Evolutionary conservation across 2,329 filamentous ascomycete genomes (phyloP), one percentile per base, ranked within the genome.

Genomic region (Davidsoniella virescens): DNA sequence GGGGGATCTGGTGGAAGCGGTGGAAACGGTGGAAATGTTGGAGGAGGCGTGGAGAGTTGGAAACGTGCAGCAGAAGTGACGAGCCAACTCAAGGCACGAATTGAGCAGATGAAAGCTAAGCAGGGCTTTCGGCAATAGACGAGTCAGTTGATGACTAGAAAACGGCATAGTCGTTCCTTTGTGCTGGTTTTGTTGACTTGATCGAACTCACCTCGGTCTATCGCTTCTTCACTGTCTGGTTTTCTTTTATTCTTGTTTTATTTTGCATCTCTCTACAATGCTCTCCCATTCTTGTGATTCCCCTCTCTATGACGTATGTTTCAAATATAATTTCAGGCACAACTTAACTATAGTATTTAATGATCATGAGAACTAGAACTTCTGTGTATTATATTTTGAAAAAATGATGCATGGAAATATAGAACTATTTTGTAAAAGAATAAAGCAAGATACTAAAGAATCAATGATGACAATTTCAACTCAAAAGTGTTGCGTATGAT

Each of bases 61-160:
- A 93, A 88, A 69, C 75, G 92, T 57, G 92, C 92, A 16, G 92
- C 92, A 2, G 92, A 98, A 69, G 92, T 98, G 52, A 98, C 92
- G 50, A 95, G 88, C 65, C 92, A 95, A 64, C 66, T 98, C 60
- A 98, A 96, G 70, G 87, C 90, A 48, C 79, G 92, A 63, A 98
- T 98, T 64, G 92, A 96, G 70, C 84, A 92, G 71, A 98, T 98
- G 92, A 98, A 96, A 75, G 78, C 76, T 18, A 53, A 53, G 23
- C 52, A 59, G 57, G 67, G 47, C 18, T 53, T 53, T 38, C 47
- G 52, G 12, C 40, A 53, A 42, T 45, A 53, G 29, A 33, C 12
- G 29, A 33, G 12, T 12, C 29, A 23, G 29, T 33, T 3, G 9
- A 33, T 33, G 4, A 23, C 20, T 23, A 23, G 1, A 23, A 5